Base-by-base conservation (phyloP, 306 rosid species). In the Vigna nakashimae region DNA sequence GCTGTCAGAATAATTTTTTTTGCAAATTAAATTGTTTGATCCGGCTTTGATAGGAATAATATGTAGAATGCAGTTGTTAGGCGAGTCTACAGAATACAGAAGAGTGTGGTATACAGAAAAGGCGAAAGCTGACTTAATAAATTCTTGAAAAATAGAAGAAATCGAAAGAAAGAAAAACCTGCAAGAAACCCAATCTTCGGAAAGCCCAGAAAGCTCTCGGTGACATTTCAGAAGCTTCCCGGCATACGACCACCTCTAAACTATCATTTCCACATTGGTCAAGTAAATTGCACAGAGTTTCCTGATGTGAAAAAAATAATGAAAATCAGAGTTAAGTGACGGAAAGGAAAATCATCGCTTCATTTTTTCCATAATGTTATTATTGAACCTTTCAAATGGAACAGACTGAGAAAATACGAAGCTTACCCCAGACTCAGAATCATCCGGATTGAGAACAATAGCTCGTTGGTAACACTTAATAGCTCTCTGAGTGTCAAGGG, bases 181-280 rank as follows among this genome's bases (percentile, higher is more conserved):
- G 97, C 79, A 94, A 79, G 85, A 86, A 94, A 58, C 98, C 98
- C 86, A 90, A 68, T 84, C 98, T 89, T 80, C 89, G 91, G 58
- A 90, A 92, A 42, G 97, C 98, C 98, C 97, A 94, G 73, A 90
- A 91, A 65, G 98, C 98, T 72, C 89, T 87, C 0, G 98, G 96
- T 4, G 97, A 94, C 74, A 75, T 88, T 53, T 80, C 65, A 22
- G 97, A 86, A 57, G 96, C 97, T 55, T 92, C 91, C 18, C 75
- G 81, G 85, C 98, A 94, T 59, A 87, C 71, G n/a, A 93, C 84
- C 58, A 77, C 81, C 85, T 88, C 93, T 85, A 94, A 74, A 67
- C 79, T 88, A 76, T 89, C 89, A 66, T 90, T 94, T 56, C 98
- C 93, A 10, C 64, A 81, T 73, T 52, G 77, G 80, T 94, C 93